phyloP scores from a whole-genome alignment of 345 rosid species.

The Eucalyptus pumila region DNA sequence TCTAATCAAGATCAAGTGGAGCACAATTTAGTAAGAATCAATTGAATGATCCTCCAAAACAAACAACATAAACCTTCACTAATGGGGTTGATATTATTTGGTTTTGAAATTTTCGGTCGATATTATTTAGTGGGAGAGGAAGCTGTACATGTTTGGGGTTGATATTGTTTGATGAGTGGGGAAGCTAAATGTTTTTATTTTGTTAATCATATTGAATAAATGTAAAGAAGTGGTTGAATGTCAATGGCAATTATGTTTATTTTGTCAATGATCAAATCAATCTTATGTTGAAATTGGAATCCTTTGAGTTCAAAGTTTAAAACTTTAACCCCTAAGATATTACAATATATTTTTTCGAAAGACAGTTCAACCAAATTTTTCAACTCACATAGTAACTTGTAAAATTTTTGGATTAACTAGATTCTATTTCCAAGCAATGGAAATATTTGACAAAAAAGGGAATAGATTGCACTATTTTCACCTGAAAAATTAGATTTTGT shows the following conservation, averaged over 20 bases:
- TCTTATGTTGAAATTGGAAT: not conserved
- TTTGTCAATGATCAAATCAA: not conserved
- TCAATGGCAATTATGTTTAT: not conserved
- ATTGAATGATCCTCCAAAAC: not conserved
- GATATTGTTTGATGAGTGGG: too few relatives aligned
- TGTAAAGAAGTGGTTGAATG: not conserved
- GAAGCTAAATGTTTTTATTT: too few relatives aligned
- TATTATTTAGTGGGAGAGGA: not conserved
- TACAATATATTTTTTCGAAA: accelerated
- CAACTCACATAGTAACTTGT: not conserved
- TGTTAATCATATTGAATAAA: not conserved
- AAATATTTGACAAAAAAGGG: not conserved
- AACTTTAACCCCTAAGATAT: not conserved
- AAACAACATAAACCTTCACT: not conserved
- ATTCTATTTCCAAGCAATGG: not conserved
- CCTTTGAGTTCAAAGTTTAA: not conserved
- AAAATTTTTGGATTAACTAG: not conserved
- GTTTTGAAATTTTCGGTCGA: not conserved
- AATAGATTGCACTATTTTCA: not conserved
- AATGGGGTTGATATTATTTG: not conserved
- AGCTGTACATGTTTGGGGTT: not conserved
- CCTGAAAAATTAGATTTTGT: too few relatives aligned
- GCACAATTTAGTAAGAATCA: not conserved
- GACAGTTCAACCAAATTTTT: too few relatives aligned
- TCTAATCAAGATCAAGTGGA: not conserved